phyloP scores from a whole-genome alignment of 352 stramenopile species.

The Phytopythium mirpurense region DNA sequence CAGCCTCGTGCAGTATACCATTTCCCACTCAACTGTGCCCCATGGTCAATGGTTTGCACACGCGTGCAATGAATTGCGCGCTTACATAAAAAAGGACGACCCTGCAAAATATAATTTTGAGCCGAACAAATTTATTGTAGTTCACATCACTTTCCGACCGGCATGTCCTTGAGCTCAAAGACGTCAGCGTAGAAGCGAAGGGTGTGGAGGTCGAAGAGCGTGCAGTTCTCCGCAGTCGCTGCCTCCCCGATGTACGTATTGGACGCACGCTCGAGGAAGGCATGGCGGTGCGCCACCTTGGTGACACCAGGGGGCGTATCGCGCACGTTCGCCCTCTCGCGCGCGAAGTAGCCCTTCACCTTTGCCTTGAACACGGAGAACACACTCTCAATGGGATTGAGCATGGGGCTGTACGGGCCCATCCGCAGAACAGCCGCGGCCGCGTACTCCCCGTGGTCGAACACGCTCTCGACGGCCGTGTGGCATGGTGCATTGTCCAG shows the following conservation, averaged over 20 bases:
- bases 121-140: background rate
- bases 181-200: constrained; percentile 7
- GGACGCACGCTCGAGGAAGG: background rate
- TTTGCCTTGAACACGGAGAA: constrained; percentile 10
- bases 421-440: constrained; percentile 6
- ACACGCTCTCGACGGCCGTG: constrained; percentile 3
- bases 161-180: constrained; percentile 8
- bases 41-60: background rate
- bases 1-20: too few species aligned
- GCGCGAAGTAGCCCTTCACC: constrained; percentile 7
- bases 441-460: constrained; percentile 11
- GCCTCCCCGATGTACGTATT: background rate
- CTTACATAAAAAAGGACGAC: background rate
- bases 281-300: constrained; percentile 6
- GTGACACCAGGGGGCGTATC: constrained; percentile 1
- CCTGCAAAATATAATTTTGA: background rate
- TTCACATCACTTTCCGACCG: constrained; percentile 1
- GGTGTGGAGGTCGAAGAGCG: constrained; percentile 4
- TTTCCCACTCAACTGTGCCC: too few species aligned
- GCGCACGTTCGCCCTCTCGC: background rate
- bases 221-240: background rate
- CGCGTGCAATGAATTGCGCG: background rate
- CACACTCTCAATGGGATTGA: constrained; percentile 13
- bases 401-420: constrained; percentile 9
- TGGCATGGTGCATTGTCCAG: constrained; percentile 15